Evolutionary conservation across 306 rosid species (phyloP), one percentile per base, ranked within the genome.

Genomic region (Trichosanthes truncata): DNA sequence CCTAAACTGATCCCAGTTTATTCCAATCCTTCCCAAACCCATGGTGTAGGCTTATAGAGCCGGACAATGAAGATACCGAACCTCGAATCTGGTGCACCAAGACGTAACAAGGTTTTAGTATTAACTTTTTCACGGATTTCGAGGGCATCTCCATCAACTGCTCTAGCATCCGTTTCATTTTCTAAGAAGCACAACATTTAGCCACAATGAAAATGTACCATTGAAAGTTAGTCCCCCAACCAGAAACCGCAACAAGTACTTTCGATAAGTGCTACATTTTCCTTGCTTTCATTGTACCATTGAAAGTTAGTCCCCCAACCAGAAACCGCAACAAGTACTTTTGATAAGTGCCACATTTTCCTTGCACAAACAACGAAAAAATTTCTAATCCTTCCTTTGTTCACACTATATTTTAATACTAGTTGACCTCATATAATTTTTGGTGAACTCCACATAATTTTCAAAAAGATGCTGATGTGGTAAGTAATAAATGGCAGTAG

Each of bases 71-170:
- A 60, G 71, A 63, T 17, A 14, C 15, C 63, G 63, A 13, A 61
- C 73, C 73, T 66, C 73, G 73, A 66, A 66, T 66, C 43, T 66
- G 73, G 73, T 66, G 73, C 49, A 36, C 15, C 29, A 5, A 35
- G 33, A 57, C 9, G 26, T 11, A 59, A 3, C 46, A 33, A 63
- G 17, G 3, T 31, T 65, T 35, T 35, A 65, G 72, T 46, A 18
- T 17, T 3, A 7, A 18, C 25, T 20, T 36, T 36, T 63, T 20
- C 74, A 38, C 74, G 74, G 4, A 67, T 38, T 67, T 67, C 49
- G 11, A 67, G 74, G 48, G 49, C 74, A 67, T 35, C 46, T 63
- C 31, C 23, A 33, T 65, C 72, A 33, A 65, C 72, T 6, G n/a
- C 46, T 65, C 3, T 65, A 33, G 2, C 23, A 17, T 38, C 49